These are phyloP conservation scores for Trichocladium uniseriatum DNA, from an alignment of 495 filamentous ascomycete genomes.

Conservation along the genomic window DNA sequence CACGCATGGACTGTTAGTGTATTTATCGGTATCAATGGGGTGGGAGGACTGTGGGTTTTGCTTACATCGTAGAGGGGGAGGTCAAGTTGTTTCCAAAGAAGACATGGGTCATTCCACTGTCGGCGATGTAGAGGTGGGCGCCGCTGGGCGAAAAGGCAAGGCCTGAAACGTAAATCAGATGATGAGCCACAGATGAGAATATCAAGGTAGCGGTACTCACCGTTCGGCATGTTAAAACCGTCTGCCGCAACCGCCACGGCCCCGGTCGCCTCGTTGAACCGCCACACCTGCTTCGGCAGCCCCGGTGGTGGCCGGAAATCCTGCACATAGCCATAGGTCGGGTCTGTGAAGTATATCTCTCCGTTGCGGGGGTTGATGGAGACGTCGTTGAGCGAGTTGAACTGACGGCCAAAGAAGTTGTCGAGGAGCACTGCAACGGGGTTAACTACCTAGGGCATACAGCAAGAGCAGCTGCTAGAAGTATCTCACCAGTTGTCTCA, in stretches of 20 bases:
- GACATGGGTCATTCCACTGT: conserved; percentile 41
- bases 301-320: conserved; percentile 45
- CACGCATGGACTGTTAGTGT: conserved; percentile 1
- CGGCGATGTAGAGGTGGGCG: conserved; percentile 44
- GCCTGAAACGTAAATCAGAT: conserved; percentile 18
- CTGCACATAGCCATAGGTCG: conserved; percentile 50
- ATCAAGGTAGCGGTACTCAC: conserved; percentile 22
- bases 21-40: not conserved
- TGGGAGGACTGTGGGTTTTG: not conserved
- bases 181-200: no score
- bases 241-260: conserved; percentile 46
- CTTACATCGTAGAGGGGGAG: conserved; percentile 33
- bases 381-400: conserved; percentile 54
- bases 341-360: conserved; percentile 56
- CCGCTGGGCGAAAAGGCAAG: conserved; percentile 49
- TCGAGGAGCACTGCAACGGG: conserved; percentile 29
- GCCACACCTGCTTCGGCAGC: conserved; percentile 49
- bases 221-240: conserved; percentile 48
- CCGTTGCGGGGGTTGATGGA: conserved; percentile 43
- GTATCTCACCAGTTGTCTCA: conserved; percentile 37
- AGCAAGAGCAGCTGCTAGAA: no score
- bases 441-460: not conserved
- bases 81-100: conserved; percentile 32
- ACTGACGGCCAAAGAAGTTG: conserved; percentile 49
- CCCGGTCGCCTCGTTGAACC: conserved; percentile 39